A percentile compares a stretch with the other conserved stretches of the same genome.
Conservation (phyloP, 768 basidiomycete species). For the Lactarius vividus region DNA sequence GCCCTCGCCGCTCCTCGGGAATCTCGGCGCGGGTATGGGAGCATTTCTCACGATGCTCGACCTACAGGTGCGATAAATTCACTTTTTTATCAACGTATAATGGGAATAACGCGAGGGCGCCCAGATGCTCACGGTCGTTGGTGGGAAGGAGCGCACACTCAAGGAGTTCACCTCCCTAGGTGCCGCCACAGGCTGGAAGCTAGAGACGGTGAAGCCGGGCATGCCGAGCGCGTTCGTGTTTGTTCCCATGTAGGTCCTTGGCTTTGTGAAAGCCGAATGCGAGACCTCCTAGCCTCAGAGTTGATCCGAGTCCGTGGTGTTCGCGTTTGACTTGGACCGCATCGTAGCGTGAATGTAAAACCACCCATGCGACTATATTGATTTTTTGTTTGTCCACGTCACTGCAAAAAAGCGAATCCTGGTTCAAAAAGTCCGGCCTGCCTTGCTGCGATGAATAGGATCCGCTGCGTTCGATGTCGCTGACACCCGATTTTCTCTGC, state of each 20-base stretch:
- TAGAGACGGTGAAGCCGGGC: conserved; percentile 27
- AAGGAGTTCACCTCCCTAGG: conserved; percentile 31
- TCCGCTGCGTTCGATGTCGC: neutral
- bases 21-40: conserved; percentile 9
- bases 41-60: conserved; percentile 16
- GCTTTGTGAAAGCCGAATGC: neutral
- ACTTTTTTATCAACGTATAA: neutral
- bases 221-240: neutral
- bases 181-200: conserved; percentile 34
- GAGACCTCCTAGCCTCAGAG: neutral
- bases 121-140: conserved; percentile 34
- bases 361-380: neutral
- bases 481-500: neutral
- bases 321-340: neutral
- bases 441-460: neutral
- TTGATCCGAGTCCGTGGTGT: neutral
- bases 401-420: neutral
- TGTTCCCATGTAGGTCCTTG: neutral
- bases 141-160: conserved; percentile 36
- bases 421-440: neutral
- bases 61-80: conserved; percentile 9
- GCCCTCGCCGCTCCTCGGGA: conserved; percentile 18
- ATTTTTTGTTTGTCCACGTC: neutral
- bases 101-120: neutral
- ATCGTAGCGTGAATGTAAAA: neutral